Base-by-base conservation (phyloP, 805 yeast species). In the Cyberlindnera americana region DNA sequence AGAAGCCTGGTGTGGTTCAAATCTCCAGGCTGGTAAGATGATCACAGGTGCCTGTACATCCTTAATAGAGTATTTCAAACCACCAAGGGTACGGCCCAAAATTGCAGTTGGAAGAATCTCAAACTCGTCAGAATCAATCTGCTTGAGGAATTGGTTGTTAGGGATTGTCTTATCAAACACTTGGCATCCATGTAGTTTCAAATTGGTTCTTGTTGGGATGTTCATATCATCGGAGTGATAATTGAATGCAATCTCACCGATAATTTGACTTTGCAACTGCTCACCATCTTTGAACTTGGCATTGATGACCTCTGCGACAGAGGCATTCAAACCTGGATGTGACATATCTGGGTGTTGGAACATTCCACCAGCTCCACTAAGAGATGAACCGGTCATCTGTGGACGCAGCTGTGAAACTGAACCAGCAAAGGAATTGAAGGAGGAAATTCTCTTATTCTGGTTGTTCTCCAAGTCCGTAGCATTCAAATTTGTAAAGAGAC, bases 221-320 rank as follows among this genome's bases (percentile, higher is more conserved):
- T 57, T 52, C 12, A 42, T 38, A 22, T 56, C 47, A 36, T 55
- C 50, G 34, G 68, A 50, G 17, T 73, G 71, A 57, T 79, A 86
- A 52, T 82, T 82, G 59, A 89, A 75, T 0, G 96, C 95, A 50
- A 90, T 69, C 64, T 91, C 97, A 37, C 98, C 97, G 40, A 83
- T 72, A 11, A 81, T 70, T 55, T 81, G 79, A 7, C 87, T 74
- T 25, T 76, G 72, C 11, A 62, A 59, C 26, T 81, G 65, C 31
- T 64, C 62, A 15, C 95, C 95, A 54, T 81, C 86, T 47, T 75
- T 77, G 61, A 81, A 81, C 15, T 74, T 71, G 5, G 88, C 95
- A 56, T 78, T 81, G 47, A 87, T 69, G 11, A 84, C 79, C 64
- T 91, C 98, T n/a, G 93, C 90, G 47, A 89, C 67, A 33, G 95